phyloP scores from a whole-genome alignment of 352 stramenopile species.

The Blastocystis sp. region DNA sequence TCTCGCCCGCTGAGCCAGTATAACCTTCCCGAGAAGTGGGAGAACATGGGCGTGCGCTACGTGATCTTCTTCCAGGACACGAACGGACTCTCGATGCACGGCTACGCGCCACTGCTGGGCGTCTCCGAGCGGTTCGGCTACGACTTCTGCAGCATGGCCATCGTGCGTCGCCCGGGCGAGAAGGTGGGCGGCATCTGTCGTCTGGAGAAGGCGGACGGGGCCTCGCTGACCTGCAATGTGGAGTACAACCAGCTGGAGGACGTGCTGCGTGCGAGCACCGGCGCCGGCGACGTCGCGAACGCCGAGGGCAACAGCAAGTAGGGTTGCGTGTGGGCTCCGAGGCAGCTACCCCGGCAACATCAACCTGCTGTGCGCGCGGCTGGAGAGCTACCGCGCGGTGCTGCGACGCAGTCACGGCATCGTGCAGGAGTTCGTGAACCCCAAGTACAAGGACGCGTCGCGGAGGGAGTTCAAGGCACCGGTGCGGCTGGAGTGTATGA shows the following conservation, averaged over 20 bases:
- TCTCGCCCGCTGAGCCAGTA: constrained; percentile 57
- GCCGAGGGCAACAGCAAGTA: constrained; percentile 62
- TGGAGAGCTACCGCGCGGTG: constrained; percentile 68
- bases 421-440: constrained; percentile 83
- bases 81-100: constrained; percentile 61
- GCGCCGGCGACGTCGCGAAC: constrained; percentile 69
- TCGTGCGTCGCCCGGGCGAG: constrained; percentile 35
- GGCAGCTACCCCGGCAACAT: constrained; percentile 72
- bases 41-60: constrained; percentile 70
- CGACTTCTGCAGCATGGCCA: constrained; percentile 34
- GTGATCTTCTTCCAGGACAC: constrained; percentile 83
- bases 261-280: constrained; percentile 68
- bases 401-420: constrained; percentile 68
- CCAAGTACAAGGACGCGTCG: constrained; percentile 76
- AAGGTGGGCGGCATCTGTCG: constrained; percentile 72
- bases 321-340: not conserved
- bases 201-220: constrained; percentile 65
- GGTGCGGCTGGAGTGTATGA: constrained; percentile 82
- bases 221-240: constrained; percentile 76
- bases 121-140: constrained; percentile 45
- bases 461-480: constrained; percentile 80
- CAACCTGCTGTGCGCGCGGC: constrained; percentile 76
- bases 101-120: constrained; percentile 58
- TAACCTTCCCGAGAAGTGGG: constrained; percentile 69
- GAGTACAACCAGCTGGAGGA: constrained; percentile 89